phyloP scores from a whole-genome alignment of 2,329 filamentous ascomycete species.

The Penicillium sp. region DNA sequence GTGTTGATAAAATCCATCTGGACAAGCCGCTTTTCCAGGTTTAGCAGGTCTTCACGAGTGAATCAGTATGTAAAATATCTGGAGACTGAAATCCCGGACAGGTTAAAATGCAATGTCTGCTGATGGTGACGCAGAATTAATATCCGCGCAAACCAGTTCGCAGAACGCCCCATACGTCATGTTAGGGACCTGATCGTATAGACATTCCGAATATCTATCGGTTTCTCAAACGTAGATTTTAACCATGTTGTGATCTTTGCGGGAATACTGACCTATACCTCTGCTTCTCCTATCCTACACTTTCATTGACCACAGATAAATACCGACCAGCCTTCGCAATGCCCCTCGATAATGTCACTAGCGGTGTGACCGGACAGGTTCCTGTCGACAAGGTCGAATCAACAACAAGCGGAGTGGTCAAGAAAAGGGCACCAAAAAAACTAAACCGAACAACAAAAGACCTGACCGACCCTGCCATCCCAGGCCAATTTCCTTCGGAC shows the following conservation, averaged over 20 bases:
- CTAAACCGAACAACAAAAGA: conserved; percentile 17
- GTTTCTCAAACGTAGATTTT: neutral
- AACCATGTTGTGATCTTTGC: neutral
- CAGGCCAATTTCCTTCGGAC: conserved; percentile 29
- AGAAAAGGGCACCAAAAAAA: conserved; percentile 17
- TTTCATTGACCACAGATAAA: neutral
- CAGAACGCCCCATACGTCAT: conserved; percentile 26
- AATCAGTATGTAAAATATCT: neutral
- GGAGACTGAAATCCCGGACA: too few species aligned
- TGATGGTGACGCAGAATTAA: conserved; percentile 14
- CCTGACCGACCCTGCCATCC: conserved; percentile 20
- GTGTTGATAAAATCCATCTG: neutral
- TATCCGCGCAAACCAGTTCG: conserved; percentile 20
- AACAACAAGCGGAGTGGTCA: conserved; percentile 8
- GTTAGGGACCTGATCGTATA: conserved; percentile 9
- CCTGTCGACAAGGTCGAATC: conserved; percentile 19
- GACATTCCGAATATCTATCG: neutral
- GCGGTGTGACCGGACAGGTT: conserved; percentile 19
- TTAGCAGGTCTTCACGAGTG: neutral
- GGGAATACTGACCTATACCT: neutral
- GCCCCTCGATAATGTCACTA: conserved; percentile 27
- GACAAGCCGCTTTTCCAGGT: neutral
- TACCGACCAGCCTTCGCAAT: conserved; percentile 9
- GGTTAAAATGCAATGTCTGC: neutral
- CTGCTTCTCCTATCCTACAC: neutral